Evolutionary conservation across 2,329 filamentous ascomycete species (phyloP).

Genomic region (Colletotrichum sp.): DNA sequence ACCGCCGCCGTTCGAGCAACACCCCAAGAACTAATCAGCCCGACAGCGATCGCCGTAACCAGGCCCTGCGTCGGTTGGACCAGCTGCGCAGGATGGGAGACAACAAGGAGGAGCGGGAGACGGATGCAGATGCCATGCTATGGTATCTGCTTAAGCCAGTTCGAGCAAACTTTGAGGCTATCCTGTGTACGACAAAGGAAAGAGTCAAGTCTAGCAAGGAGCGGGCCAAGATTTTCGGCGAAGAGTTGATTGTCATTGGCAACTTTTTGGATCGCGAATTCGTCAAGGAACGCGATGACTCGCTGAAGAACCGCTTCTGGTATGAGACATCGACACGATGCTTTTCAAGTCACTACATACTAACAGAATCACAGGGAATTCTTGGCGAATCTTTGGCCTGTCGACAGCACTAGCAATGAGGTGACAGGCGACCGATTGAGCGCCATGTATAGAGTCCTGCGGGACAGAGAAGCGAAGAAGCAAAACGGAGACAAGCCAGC

Average conservation of each 20-base stretch:
- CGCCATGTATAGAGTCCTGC: slow-evolving; percentile 48
- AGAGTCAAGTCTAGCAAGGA: slow-evolving; percentile 67
- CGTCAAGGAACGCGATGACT: slow-evolving; percentile 40
- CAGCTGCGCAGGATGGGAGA: slow-evolving; percentile 52
- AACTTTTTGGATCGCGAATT: slow-evolving; percentile 57
- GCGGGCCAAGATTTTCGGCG: slow-evolving; percentile 65
- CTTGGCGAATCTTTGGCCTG: slow-evolving; percentile 50
- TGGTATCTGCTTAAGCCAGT: slow-evolving; percentile 63
- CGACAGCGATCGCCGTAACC: slow-evolving; percentile 41
- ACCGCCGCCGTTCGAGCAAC: slow-evolving; percentile 30
- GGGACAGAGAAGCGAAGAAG: slow-evolving; percentile 34
- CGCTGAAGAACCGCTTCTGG: slow-evolving; percentile 25
- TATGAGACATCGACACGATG: background rate
- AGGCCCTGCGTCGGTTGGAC: slow-evolving; percentile 44
- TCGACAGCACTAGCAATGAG: slow-evolving; percentile 48
- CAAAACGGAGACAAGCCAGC: slow-evolving; percentile 10
- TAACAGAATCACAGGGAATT: slow-evolving; percentile 41
- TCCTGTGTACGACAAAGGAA: slow-evolving; percentile 66
- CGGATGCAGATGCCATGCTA: slow-evolving; percentile 51
- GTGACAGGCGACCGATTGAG: slow-evolving; percentile 49
- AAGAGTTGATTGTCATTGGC: slow-evolving; percentile 66
- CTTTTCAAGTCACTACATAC: background rate
- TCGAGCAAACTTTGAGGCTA: slow-evolving; percentile 62
- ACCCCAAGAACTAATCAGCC: slow-evolving; percentile 12
- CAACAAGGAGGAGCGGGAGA: slow-evolving; percentile 52